A percentile compares a stretch with the other conserved stretches of the same genome.
Conservation (phyloP, 2,329 filamentous ascomycete species). For the Scytalidium sp. region DNA sequence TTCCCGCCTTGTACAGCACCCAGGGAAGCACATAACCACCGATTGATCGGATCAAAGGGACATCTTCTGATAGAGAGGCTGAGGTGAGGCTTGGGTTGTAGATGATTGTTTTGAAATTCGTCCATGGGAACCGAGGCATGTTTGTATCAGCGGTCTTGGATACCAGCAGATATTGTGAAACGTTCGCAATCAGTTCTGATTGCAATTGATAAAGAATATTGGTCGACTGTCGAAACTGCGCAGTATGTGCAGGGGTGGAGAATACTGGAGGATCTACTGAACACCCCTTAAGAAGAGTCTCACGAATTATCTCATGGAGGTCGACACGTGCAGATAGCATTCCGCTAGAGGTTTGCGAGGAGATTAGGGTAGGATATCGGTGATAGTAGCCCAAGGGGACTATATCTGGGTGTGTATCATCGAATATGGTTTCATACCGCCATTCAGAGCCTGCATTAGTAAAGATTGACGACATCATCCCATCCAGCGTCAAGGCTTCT, state of each 20-base stretch:
- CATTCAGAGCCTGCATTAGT: background rate
- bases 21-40: background rate
- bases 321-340: constrained; percentile 4
- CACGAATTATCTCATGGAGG: constrained; percentile 5
- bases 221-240: constrained; percentile 6
- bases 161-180: constrained; percentile 1
- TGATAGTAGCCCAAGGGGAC: constrained; percentile 3
- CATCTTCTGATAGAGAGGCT: background rate
- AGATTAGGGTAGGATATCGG: constrained; percentile 1
- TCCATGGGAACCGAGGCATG: background rate
- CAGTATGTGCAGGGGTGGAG: background rate
- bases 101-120: background rate
- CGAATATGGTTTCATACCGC: constrained; percentile 3
- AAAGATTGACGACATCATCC: background rate
- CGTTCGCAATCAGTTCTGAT: background rate
- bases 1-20: background rate
- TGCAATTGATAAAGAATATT: constrained; percentile 4
- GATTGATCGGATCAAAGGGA: background rate
- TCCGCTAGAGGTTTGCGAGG: constrained; percentile 2
- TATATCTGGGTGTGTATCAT: constrained; percentile 1
- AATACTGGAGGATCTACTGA: constrained; percentile 1
- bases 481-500: background rate
- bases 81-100: background rate
- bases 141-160: background rate
- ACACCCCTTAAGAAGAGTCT: constrained; percentile 2